Evolutionary conservation across 2,329 filamentous ascomycete genomes (phyloP), one percentile per base, ranked within the genome.

Genomic region (Fusarium sp.): DNA sequence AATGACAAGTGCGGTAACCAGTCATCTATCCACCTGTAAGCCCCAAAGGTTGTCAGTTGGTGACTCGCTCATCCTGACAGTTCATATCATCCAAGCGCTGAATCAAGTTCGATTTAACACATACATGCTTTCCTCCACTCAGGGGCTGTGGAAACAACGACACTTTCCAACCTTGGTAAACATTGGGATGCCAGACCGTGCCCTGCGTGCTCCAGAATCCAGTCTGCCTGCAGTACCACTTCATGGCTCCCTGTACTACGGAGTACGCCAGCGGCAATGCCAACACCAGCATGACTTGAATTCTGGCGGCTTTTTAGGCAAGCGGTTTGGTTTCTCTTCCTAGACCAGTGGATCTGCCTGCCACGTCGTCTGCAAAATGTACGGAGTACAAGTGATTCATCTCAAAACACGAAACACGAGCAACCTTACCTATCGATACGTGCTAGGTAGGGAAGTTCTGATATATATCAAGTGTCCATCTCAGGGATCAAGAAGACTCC

Each of bases 291-390:
- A 62, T 51, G 35, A 55, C 57, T 71, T 60, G 33, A 55, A 58
- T 44, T 48, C 59, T 59, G 64, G 35, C 60, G 51, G 41, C 63
- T 44, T 66, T 52, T 52, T 14, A 44, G 57, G 44, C 64, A 63
- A 42, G 25, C 41, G 49, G 65, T 51, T 59, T 45, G 46, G 49
- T 54, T 66, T 67, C 42, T 59, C 61, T 46, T 38, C 56, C 44
- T 31, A 19, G 56, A 23, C 35, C 58, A 63, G 70, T 58, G 60
- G 69, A 52, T 69, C 63, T 56, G 63, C 44, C 67, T 70, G 70
- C 74, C 74, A 76, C 67, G 74, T 76, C 70, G 72, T 65, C 71
- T 62, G 44, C 39, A 48, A 29, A 3, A 21, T 46, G 42, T 27
- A n/a, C n/a, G n/a, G n/a, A n/a, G n/a, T n/a, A 27, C n/a, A 48